Conservation (phyloP, 352 stramenopile genomes). For the Pythium angustatum region DNA sequence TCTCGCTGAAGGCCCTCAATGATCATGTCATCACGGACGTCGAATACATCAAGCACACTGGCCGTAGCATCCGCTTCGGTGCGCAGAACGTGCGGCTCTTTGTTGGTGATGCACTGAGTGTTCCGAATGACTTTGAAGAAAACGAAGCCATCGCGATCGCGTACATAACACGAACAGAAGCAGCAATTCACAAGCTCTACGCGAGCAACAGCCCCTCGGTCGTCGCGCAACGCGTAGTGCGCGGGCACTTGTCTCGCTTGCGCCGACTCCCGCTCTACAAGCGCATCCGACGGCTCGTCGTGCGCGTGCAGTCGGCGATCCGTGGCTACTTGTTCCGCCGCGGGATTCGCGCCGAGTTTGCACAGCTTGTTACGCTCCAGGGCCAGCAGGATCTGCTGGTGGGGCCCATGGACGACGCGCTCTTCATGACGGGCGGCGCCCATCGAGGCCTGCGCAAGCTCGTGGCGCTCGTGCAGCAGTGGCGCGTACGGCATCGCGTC, state of each 20-base stretch:
- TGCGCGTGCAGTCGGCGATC: constrained; percentile 54
- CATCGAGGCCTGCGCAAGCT: constrained; percentile 53
- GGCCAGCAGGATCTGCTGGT: constrained; percentile 54
- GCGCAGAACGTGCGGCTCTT: constrained; percentile 36
- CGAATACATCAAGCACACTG: constrained; percentile 55
- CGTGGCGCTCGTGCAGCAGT: constrained; percentile 52
- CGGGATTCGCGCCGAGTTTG: constrained; percentile 47
- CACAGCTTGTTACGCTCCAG: constrained; percentile 43
- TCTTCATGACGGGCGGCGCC: constrained; percentile 35
- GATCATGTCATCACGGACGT: constrained; percentile 62
- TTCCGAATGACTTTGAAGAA: constrained; percentile 51
- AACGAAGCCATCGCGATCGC: constrained; percentile 39
- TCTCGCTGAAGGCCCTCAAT: constrained; percentile 58
- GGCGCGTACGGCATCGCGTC: constrained; percentile 48
- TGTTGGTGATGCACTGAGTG: constrained; percentile 31
- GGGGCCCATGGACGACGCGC: constrained; percentile 32
- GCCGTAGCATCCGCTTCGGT: constrained; percentile 38
- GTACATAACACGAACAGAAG: constrained; percentile 40
- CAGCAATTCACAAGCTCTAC: constrained; percentile 33
- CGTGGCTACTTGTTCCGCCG: constrained; percentile 66
- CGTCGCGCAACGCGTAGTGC: constrained; percentile 39
- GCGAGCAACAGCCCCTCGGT: constrained; percentile 48
- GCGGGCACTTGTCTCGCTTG: constrained; percentile 54
- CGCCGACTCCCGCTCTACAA: constrained; percentile 42
- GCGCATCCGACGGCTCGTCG: constrained; percentile 46